Base-by-base conservation (phyloP, 129 eudicot species). In the Helianthus tuberosus region DNA sequence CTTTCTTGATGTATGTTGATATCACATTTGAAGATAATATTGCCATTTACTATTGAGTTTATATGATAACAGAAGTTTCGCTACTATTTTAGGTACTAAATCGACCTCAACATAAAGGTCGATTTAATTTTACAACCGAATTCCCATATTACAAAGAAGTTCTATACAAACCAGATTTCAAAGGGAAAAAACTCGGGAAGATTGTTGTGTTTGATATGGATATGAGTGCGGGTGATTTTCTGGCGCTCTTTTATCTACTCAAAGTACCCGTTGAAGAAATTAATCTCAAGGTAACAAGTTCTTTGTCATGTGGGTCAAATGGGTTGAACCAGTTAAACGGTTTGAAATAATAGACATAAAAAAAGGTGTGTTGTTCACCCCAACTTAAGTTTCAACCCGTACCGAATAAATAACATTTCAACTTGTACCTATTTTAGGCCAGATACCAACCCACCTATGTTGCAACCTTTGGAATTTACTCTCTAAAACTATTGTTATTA, bases 161-260 rank as follows among this genome's bases (percentile, higher is more conserved):
- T 67, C 66, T 79, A 12, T 67, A 86, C 82, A 84, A 79, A 77
- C 96, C 98, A 17, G 84, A 84, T 77, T 82, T 88, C 14, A 20
- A 46, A 23, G 81, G 85, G 10, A 77, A 67, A 51, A 75, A 71
- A 63, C 85, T 90, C 6, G 97, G 98, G 51, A 84, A 83, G 63
- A 74, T 68, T 73, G 80, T 90, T 4, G 86, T 93, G 46, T 88
- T 88, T 68, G 97, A 93, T 78, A 93, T 90, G 97, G 98, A 93
- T 75, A 90, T 90, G 98, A 90, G 97, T 55, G 93, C 91, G 3
- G 98, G 98, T 16, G 98, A 93, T 80, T 88, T 93, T 72, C 69
- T 93, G 67, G 93, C 98, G 8, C 97, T 90, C 15, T 75, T 93
- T 61, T 90, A 91, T 75, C 89, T 88, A 41, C 98, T 93, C 62